Conservation (phyloP, 176 grass and related monocot genomes). For the Typha latifolia region DNA sequence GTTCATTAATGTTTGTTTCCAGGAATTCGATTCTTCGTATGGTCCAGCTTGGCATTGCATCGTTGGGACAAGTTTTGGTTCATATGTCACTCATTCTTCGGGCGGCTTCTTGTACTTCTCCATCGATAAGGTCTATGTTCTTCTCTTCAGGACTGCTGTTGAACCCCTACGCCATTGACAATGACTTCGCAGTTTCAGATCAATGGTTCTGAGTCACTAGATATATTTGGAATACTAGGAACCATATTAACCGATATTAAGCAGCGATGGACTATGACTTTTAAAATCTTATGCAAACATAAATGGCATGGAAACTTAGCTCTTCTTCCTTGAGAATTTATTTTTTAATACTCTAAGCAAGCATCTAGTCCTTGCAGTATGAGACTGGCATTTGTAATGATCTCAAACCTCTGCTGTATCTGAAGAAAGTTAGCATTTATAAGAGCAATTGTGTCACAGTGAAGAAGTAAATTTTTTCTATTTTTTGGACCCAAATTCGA, state of each 20-base stretch:
- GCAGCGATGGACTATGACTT: too few species aligned
- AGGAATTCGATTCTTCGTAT: conserved; percentile 87
- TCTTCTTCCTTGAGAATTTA: too few species aligned
- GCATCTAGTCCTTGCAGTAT: too few species aligned
- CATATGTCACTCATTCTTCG: conserved; percentile 85
- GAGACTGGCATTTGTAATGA: too few species aligned
- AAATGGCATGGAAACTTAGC: too few species aligned
- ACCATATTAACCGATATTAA: not conserved
- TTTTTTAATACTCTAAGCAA: too few species aligned
- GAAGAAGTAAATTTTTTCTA: too few species aligned
- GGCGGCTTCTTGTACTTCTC: conserved; percentile 97
- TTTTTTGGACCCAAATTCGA: too few species aligned
- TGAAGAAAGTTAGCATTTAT: too few species aligned
- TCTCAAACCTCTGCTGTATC: too few species aligned
- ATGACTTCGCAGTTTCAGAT: not conserved
- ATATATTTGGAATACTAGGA: not conserved
- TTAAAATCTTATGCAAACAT: too few species aligned
- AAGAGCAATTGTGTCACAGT: too few species aligned
- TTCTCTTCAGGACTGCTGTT: conserved; percentile 84
- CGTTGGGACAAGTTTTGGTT: conserved; percentile 91
- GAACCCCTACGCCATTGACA: conserved; percentile 46
- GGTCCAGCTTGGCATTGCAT: conserved; percentile 98
- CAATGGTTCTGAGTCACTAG: not conserved
- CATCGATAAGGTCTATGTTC: conserved; percentile 84
- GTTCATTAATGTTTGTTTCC: conserved; percentile 32